Evolutionary conservation across 164 flowering plant species (phyloP).

Genomic region (Protea cynaroides): DNA sequence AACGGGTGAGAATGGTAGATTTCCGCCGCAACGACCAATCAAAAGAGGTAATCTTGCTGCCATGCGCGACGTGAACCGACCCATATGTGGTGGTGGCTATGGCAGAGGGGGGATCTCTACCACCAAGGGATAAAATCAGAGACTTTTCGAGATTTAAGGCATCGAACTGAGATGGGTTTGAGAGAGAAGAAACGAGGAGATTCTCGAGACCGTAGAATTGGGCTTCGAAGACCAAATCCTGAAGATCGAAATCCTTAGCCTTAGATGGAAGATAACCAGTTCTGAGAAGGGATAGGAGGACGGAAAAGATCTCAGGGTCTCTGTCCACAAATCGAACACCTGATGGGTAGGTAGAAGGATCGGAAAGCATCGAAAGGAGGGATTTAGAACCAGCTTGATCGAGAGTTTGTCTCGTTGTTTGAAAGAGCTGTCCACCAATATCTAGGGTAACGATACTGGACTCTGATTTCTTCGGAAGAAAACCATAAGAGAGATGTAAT

Average conservation of each 20-base stretch:
- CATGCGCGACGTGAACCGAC: constrained; percentile 79
- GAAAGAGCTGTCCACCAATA: constrained; percentile 92
- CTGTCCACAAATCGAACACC: constrained; percentile 66
- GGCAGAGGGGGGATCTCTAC: constrained; percentile 75
- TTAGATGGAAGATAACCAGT: constrained; percentile 81
- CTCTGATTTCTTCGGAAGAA: constrained; percentile 21
- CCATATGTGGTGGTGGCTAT: constrained; percentile 63
- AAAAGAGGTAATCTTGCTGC: constrained; percentile 84
- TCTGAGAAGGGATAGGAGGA: constrained; percentile 70
- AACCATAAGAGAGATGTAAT: constrained; percentile 11
- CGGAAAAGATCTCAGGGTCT: constrained; percentile 84
- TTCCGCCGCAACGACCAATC: constrained; percentile 76
- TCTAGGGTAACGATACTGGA: constrained; percentile 59
- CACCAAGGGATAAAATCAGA: constrained; percentile 46
- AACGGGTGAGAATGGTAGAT: constrained; percentile 64
- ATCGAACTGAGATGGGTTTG: constrained; percentile 76
- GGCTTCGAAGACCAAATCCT: constrained; percentile 69
- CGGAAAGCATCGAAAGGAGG: constrained; percentile 37
- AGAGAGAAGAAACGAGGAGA: constrained; percentile 42
- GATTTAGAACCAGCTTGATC: constrained; percentile 61
- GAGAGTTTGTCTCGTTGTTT: constrained; percentile 84
- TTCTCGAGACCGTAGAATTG: constrained; percentile 59
- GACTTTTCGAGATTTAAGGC: constrained; percentile 72
- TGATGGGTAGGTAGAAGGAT: constrained; percentile 3
- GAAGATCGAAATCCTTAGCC: constrained; percentile 54